phyloP scores from a whole-genome alignment of 2,329 filamentous ascomycete species.

The Pestalotiopsis sp. region DNA sequence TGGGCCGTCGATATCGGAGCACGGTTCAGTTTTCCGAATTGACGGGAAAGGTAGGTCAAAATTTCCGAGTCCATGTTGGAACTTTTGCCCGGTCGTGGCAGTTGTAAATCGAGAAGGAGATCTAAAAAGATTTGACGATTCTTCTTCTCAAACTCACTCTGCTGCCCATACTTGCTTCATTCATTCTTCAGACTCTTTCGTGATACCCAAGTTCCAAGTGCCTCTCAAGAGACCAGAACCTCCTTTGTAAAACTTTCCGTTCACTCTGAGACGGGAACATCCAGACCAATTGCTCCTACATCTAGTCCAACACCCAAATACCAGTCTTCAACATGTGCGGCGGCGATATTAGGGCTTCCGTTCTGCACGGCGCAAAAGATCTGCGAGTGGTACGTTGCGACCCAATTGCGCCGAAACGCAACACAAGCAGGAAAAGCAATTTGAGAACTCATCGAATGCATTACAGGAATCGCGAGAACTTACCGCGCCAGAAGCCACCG shows the following conservation, averaged over 20 bases:
- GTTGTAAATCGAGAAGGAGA: not conserved
- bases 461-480: slow-evolving; percentile 57
- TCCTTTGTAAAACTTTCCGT: not conserved
- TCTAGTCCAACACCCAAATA: not conserved
- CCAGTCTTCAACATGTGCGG: slow-evolving; percentile 19
- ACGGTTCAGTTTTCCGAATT: not conserved
- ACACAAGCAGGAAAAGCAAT: not conserved
- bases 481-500: slow-evolving; percentile 52
- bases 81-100: not conserved
- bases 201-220: not conserved
- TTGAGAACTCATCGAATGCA: not conserved
- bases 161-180: not conserved
- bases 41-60: slow-evolving; percentile 8
- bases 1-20: slow-evolving; percentile 10
- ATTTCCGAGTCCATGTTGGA: not conserved
- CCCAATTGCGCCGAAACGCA: not conserved
- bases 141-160: not conserved
- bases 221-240: not conserved
- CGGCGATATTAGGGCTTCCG: slow-evolving; percentile 48
- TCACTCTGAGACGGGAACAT: not conserved
- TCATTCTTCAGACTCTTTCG: not conserved
- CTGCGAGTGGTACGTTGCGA: slow-evolving; percentile 47
- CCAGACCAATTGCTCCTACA: not conserved
- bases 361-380: slow-evolving; percentile 55
- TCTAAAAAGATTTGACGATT: not conserved